Evolutionary conservation across 169 alveolate genomes (phyloP), one percentile per base, ranked within the genome.

Genomic region (Babesia divergens): DNA sequence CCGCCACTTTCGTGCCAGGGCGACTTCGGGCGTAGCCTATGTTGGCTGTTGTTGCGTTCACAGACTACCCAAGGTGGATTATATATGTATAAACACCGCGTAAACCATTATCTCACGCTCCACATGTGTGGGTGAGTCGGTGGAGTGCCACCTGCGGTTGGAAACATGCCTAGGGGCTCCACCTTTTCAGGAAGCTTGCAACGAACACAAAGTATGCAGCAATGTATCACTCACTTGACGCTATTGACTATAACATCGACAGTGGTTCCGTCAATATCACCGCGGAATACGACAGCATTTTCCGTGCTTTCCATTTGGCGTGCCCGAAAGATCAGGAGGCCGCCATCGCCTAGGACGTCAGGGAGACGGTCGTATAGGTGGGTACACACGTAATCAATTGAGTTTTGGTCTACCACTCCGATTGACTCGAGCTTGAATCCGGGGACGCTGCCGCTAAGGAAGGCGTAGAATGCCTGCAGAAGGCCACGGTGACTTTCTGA

Each of bases 261-360:
- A 9, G 20, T 35, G 31, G 28, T 13, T 28, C 37, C 42, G 29
- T 67, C 58, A 3, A 60, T 28, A 7, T 46, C 34, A 26, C 86
- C 86, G 13, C 74, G 35, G 14, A 67, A 68, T 11, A 67, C 28
- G 24, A 66, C 24, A n/a, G 76, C 81, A 6, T 13, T 18, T 1
- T 67, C 42, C 16, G 83, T 49, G 46, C 34, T 8, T n/a, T 46
- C 47, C 49, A 13, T 26, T 4, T 24, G 3, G 16, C 11, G 43
- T 7, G 72, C 72, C 9, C 20, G 72, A n/a, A 62, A 62, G 34
- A 11, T 56, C 5, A 46, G 3, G 37, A 62, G 49, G 72, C 35
- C 35, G 35, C 47, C 46, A 3, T 26, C 44, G 13, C 72, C 72
- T 29, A 62, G 35, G 31, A 14, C 26, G 32, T n/a, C 51, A 38